Conservation (phyloP, 129 eudicot genomes). For the Saposhnikovia divaricata region DNA sequence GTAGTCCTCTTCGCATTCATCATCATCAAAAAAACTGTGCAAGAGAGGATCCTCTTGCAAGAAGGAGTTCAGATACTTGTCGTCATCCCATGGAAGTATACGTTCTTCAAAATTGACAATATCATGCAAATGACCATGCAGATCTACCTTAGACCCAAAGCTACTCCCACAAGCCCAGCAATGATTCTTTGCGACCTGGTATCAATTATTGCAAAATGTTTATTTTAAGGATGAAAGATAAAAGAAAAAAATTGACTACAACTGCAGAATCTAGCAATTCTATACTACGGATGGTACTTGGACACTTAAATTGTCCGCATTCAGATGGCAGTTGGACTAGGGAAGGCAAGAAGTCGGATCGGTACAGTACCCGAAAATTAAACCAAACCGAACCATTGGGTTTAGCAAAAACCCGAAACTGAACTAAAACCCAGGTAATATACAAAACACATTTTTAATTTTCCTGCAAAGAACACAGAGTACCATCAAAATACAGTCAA, state of each 20-base stretch:
- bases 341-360: no score
- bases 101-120: conserved; percentile 16
- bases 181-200: conserved; percentile 50
- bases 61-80: conserved; percentile 59
- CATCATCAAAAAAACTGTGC: conserved; percentile 67
- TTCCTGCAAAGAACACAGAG: no score
- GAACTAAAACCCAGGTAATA: no score
- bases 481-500: no score
- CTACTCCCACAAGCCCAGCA: conserved; percentile 68
- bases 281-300: neutral
- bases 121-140: conserved; percentile 52
- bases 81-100: conserved; percentile 59
- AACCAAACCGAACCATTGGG: no score
- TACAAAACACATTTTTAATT: no score
- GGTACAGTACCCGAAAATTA: no score
- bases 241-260: neutral
- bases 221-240: neutral
- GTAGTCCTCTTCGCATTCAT: conserved; percentile 41
- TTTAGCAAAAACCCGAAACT: no score
- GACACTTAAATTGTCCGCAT: neutral
- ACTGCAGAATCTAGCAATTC: neutral
- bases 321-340: neutral
- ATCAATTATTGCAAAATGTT: neutral
- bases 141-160: conserved; percentile 38
- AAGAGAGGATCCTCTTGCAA: conserved; percentile 70